A percentile compares a stretch with the other conserved stretches of the same genome.
These are phyloP conservation scores for Diaporthe eres DNA, from an alignment of 2,329 filamentous ascomycete species.

Conservation along the genomic window DNA sequence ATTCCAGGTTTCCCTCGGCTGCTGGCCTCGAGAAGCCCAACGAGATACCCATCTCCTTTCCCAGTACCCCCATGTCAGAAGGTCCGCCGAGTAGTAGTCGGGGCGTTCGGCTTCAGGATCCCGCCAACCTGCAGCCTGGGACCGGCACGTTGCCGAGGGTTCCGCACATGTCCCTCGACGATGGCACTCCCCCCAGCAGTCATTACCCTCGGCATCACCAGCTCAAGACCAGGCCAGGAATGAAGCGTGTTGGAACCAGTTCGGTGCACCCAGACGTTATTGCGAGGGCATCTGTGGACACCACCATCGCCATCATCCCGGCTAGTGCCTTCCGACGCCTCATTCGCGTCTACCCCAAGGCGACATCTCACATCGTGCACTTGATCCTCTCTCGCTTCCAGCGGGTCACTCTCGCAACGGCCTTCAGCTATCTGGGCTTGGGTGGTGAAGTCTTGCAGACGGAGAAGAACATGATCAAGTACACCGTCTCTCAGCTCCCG, in stretches of 20 bases:
- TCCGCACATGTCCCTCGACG: constrained; percentile 82
- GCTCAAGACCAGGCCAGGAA: constrained; percentile 54
- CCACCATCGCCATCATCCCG: constrained; percentile 97
- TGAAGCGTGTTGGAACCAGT: constrained; percentile 67
- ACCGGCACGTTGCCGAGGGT: constrained; percentile 69
- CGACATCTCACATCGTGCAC: constrained; percentile 96
- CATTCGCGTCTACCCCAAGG: constrained; percentile 94
- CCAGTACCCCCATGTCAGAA: constrained; percentile 57
- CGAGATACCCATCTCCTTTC: constrained; percentile 54
- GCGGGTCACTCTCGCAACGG: constrained; percentile 93
- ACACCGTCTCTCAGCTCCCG: constrained; percentile 90
- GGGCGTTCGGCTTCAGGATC: constrained; percentile 47
- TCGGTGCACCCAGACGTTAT: constrained; percentile 98
- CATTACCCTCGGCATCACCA: constrained; percentile 44
- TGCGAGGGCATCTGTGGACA: constrained; percentile 94
- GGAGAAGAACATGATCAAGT: constrained; percentile 93
- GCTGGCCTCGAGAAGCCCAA: constrained; percentile 50
- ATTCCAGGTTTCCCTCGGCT: constrained; percentile 49
- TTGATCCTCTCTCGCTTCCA: constrained; percentile 96
- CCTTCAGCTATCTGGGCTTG: constrained; percentile 92
- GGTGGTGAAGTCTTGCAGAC: constrained; percentile 93
- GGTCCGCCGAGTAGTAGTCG: constrained; percentile 44
- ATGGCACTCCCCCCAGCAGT: constrained; percentile 44
- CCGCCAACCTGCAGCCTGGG: constrained; percentile 48
- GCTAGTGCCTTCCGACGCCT: constrained; percentile 94